Evolutionary conservation across 495 filamentous ascomycete genomes (phyloP).

Genomic region (Talaromyces wortmannii): DNA sequence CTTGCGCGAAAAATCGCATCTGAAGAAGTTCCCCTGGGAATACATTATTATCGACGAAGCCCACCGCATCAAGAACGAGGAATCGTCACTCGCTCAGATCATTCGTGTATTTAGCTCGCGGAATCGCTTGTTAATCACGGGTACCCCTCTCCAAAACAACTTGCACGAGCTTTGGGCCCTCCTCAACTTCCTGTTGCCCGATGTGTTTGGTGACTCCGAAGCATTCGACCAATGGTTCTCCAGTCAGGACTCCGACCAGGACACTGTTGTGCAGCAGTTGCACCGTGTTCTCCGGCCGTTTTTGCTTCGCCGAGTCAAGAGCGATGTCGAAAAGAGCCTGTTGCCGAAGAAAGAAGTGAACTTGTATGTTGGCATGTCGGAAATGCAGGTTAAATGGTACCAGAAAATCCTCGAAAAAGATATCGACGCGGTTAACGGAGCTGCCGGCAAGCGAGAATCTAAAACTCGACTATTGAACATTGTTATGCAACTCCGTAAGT

Average conservation of each 20-base stretch:
- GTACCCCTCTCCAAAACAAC: slow-evolving; percentile 97
- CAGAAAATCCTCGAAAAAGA: slow-evolving; percentile 98
- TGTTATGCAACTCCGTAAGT: slow-evolving; percentile 99
- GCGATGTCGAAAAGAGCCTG: slow-evolving; percentile 96
- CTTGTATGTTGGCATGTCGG: slow-evolving; percentile 95
- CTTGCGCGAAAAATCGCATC: slow-evolving; percentile 84
- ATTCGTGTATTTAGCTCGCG: slow-evolving; percentile 95
- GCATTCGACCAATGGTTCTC: slow-evolving; percentile 99
- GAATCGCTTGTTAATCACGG: slow-evolving; percentile 92
- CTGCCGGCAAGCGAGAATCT: slow-evolving; percentile 93
- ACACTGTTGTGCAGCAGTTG: slow-evolving; percentile 94
- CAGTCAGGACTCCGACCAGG: slow-evolving; percentile 78
- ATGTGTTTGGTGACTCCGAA: slow-evolving; percentile 94
- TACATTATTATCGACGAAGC: slow-evolving; percentile 99
- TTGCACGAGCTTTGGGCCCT: slow-evolving; percentile 99
- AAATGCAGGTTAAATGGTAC: slow-evolving; percentile 99
- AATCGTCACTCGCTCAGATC: slow-evolving; percentile 93
- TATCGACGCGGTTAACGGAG: slow-evolving; percentile 97
- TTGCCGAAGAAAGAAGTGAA: slow-evolving; percentile 97
- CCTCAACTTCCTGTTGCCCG: slow-evolving; percentile 92
- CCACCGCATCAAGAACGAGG: slow-evolving; percentile 98
- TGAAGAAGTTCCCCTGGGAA: slow-evolving; percentile 99
- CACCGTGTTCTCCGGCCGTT: slow-evolving; percentile 93
- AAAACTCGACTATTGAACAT: slow-evolving; percentile 99
- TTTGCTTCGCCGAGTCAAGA: slow-evolving; percentile 92